Percentiles rank a stretch among this genome's conserved stretches.
Evolutionary conservation across 257 asterid genomes (phyloP).

Genomic region (Voacanga thouarsii): DNA sequence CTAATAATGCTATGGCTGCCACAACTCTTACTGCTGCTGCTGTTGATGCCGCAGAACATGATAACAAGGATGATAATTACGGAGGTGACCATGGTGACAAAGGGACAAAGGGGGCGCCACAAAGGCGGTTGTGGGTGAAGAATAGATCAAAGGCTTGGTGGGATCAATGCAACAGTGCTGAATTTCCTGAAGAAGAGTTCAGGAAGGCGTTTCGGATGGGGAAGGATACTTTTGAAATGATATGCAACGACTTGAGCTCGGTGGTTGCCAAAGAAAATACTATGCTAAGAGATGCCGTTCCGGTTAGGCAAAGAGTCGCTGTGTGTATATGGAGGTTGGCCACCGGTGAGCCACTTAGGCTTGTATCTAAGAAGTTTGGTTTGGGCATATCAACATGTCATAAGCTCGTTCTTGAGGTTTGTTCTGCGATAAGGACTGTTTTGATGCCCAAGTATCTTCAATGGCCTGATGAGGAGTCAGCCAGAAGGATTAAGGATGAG

Average conservation of each 20-base stretch:
- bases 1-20: conserved; percentile 32
- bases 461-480: conserved; percentile 69
- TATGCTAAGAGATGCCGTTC: conserved; percentile 86
- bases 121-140: conserved; percentile 88
- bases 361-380: conserved; percentile 84
- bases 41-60: conserved; percentile 10
- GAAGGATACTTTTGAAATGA: conserved; percentile 74
- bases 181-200: conserved; percentile 83
- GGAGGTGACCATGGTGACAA: conserved; percentile 15
- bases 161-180: conserved; percentile 92
- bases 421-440: conserved; percentile 75
- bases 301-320: conserved; percentile 85
- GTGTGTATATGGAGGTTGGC: conserved; percentile 98
- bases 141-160: conserved; percentile 89
- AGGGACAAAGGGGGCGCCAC: conserved; percentile 38
- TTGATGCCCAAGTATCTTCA: conserved; percentile 79
- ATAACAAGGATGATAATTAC: background rate
- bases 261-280: conserved; percentile 86
- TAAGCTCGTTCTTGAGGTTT: conserved; percentile 88
- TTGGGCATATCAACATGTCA: conserved; percentile 92
- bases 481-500: conserved; percentile 38
- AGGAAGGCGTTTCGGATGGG: conserved; percentile 89
- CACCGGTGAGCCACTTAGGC: conserved; percentile 90
- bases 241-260: conserved; percentile 70
- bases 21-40: conserved; percentile 26